Base-by-base conservation (phyloP, 306 rosid genomes). In the Purshia tridentata region DNA sequence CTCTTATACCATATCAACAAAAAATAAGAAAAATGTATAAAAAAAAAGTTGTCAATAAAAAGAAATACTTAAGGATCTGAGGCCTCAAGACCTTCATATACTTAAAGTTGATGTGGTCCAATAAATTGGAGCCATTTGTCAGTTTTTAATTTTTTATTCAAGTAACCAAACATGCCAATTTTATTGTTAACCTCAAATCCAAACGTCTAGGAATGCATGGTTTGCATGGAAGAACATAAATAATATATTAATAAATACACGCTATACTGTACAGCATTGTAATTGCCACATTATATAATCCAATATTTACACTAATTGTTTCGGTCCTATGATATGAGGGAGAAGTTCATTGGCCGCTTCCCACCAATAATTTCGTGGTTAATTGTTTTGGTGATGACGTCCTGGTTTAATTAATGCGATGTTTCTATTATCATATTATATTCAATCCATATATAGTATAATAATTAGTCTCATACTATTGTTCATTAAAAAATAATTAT, bases 361-460 rank as follows among this genome's bases (percentile, higher is more conserved):
- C 9, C 40, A 58, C 41, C 35, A 35, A 53, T 53, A n/a, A 53
- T 68, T n/a, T 68, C 18, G 48, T 18, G 73, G 44, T 14, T 70
- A 70, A 14, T 41, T 57, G 51, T 12, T 6, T n/a, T 14, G 19
- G 9, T 47, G 41, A 55, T 55, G 74, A 42, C 54, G 44, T 55
- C 65, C 14, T 55, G 2, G 4, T 6, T 20, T 65, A 18, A 8
- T 6, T 42, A 54, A 70, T 70, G 20, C 7, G 16, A 70, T 20
- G 74, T 56, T 55, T 55, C 55, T 39, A 29, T 29, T 29, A 29
- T 29, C 9, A 8, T 45, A 57, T 57, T 8, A 55, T 55, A 54
- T 70, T 19, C 44, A 70, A 41, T n/a, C 16, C 65, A 0, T 8
- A 29, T 29, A 29, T 29, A 22, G 9, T 71, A 71, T 15, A 19